A percentile compares a stretch with the other conserved stretches of the same genome.
Conservation (phyloP, 805 yeast genomes). For the Saturnispora hagleri region DNA sequence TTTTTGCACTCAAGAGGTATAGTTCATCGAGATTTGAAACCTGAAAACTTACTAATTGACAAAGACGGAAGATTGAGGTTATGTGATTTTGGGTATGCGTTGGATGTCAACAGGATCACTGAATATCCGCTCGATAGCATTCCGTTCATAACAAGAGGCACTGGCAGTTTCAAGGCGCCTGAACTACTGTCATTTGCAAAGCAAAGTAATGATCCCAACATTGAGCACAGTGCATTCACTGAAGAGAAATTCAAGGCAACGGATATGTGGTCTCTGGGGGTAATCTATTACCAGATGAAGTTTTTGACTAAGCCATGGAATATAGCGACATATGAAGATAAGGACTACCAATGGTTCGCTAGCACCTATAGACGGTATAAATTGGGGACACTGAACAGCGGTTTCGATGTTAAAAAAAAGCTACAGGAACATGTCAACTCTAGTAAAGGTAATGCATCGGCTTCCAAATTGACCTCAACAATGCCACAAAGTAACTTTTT, state of each 20-base stretch:
- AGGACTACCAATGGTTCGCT: conserved; percentile 16
- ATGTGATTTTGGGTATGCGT: conserved; percentile 44
- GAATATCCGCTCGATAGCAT: conserved; percentile 14
- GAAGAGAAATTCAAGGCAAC: conserved; percentile 26
- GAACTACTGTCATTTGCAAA: conserved; percentile 26
- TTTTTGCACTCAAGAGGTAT: conserved; percentile 35
- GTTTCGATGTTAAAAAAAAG: conserved; percentile 15
- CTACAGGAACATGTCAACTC: conserved; percentile 2
- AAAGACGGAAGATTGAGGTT: conserved; percentile 35
- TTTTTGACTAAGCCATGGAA: conserved; percentile 42
- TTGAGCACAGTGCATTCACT: neutral
- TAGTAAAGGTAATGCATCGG: neutral
- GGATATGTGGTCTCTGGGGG: conserved; percentile 47
- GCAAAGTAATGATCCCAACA: neutral
- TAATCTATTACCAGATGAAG: conserved; percentile 37
- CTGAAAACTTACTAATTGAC: conserved; percentile 44
- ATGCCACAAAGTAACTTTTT: neutral
- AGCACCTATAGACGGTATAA: conserved; percentile 10
- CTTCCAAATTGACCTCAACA: neutral
- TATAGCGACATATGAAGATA: conserved; percentile 27
- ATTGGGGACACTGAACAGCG: conserved; percentile 13
- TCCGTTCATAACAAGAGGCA: conserved; percentile 33
- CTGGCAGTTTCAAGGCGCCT: conserved; percentile 47
- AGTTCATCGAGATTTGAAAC: conserved; percentile 45
- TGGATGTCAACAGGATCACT: conserved; percentile 25